Base-by-base conservation (phyloP, 257 asterid species). In the Gardenia jasminoides region DNA sequence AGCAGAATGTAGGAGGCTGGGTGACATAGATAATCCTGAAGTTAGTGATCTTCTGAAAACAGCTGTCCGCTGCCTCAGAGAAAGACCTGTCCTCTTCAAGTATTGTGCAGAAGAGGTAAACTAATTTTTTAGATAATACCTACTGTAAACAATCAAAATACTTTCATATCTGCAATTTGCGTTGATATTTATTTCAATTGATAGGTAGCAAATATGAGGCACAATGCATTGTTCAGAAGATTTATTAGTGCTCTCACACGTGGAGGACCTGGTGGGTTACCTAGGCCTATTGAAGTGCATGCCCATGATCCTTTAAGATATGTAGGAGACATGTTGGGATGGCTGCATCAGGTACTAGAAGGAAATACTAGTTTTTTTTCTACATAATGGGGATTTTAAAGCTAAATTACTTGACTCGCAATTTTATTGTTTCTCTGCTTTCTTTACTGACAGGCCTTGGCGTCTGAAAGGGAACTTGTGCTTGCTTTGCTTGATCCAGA, bases 271-370 rank as follows among this genome's bases (percentile, higher is more conserved):
- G 94, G 99, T 89, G 99, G 98, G 80, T 84, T 92, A 74, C 99
- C 99, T 79, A 90, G 99, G 86, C 99, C 99, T 70, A 96, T 96
- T 72, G 99, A 96, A 86, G 99, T 96, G 82, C 99, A 93, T 86
- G 99, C 99, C 69, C 98, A 96, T 30, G 99, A 96, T 87, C 98
- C 99, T 84, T 88, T 96, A 76, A 88, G 98, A 96, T 96, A 96
- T 81, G 97, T 93, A 4, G 98, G 98, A 44, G 99, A 96, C 87
- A 96, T 93, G 99, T 96, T 96, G 46, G 99, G 98, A 79, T 96
- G 99, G 99, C 82, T 96, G 84, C 99, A 96, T 89, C 98, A 96
- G 96, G 99, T 93, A 81, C 31, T 50, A 24, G 50, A 70, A 56
- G 66, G 12, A 72, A 26, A 70, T 4, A 52, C 39, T 70, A 12